Evolutionary conservation across 1,284 basidiomycete genomes (phyloP), one percentile per base, ranked within the genome.

Genomic region (Phlebopus sp.): DNA sequence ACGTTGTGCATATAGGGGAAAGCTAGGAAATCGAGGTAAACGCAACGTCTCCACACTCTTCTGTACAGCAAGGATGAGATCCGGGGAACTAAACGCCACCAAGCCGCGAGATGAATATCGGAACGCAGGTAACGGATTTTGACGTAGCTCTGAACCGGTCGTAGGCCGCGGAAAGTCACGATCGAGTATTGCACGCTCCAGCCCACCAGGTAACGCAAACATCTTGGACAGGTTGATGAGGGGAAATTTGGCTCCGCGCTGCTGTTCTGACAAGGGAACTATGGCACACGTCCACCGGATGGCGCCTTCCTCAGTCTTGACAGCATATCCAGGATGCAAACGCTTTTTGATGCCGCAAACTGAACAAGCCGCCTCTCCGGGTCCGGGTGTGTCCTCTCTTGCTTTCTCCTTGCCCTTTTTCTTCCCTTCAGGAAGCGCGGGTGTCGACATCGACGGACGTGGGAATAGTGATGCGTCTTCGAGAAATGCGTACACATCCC

Each of bases 401-500:
- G 37, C 61, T 14, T 60, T 64, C 21, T 54, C 64, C 37, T 34
- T 65, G 27, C 44, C 55, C 44, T 49, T 69, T 45, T 58, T 67
- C 48, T 60, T 68, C 35, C 37, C 49, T 18, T 63, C 62, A 13
- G 46, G 23, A 19, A n/a, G 31, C 25, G 38, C 58, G 10, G 42
- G 18, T 21, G 46, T 32, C 21, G 50, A 36, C 36, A 48, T 38
- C 10, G 49, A 54, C 29, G 64, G 60, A 41, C 74, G 73, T 37
- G 70, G 68, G 55, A 81, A 79, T 40, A 74, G 69, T 4, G 72
- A 75, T 51, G 75, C 69, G 37, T 78, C 75, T 42, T 73, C 71
- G 31, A 86, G 70, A 78, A 82, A 86, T 30, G 63, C 65, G 60
- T 76, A 82, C 1, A 85, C 74, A 43, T 84, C 81, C 3, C 71